Conservation (phyloP, 2,329 filamentous ascomycete genomes). For the Aspergillus uvarum region DNA sequence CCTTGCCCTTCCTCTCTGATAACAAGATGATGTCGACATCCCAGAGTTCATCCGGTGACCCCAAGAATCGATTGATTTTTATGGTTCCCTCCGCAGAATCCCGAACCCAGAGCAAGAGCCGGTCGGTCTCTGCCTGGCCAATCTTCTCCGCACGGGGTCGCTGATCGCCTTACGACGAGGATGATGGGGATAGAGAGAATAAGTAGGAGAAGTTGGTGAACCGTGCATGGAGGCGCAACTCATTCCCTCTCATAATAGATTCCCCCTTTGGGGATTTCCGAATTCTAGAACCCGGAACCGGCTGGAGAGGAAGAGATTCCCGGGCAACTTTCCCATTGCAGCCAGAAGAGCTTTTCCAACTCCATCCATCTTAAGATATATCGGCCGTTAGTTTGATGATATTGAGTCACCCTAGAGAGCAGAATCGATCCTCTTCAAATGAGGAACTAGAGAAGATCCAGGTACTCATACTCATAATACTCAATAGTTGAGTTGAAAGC, state of each 20-base stretch:
- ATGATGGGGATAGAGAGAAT: neutral
- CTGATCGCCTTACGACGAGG: neutral
- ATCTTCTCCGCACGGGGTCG: constrained; percentile 8
- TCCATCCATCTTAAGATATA: too few relatives aligned
- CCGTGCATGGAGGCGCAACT: neutral
- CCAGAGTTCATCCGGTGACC: neutral
- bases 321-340: neutral
- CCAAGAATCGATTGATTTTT: neutral
- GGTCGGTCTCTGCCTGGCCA: neutral
- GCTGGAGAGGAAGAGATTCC: neutral
- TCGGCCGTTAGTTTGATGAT: too few relatives aligned
- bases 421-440: too few relatives aligned
- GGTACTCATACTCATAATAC: too few relatives aligned
- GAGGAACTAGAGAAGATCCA: too few relatives aligned
- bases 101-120: constrained; percentile 1
- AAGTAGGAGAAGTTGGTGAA: neutral
- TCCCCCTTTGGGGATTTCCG: neutral
- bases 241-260: neutral
- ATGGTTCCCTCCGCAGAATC: constrained; percentile 8
- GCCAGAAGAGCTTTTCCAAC: neutral
- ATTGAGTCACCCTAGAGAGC: too few relatives aligned
- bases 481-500: neutral
- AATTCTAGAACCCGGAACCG: neutral
- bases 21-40: neutral
- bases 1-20: too few relatives aligned